Percentiles rank a stretch among this genome's conserved stretches.
Evolutionary conservation across 2,329 filamentous ascomycete species (phyloP).

Genomic region (Aureobasidium leucospermi): DNA sequence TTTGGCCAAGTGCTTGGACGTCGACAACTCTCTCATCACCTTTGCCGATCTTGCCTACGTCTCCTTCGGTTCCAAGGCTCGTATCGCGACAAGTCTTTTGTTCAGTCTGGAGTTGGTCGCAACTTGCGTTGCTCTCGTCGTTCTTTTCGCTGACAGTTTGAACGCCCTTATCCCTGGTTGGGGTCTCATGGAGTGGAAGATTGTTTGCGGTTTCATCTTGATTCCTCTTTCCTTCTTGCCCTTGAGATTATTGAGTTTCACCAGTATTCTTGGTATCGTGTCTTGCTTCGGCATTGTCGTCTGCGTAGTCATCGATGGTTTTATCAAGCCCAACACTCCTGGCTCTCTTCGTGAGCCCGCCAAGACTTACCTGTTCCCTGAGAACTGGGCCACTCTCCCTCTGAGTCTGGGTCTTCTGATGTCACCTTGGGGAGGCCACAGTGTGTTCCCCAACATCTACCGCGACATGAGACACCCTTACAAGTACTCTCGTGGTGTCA

Average conservation of each 20-base stretch:
- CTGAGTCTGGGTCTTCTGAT: slow-evolving; percentile 86
- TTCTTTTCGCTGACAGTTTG: slow-evolving; percentile 93
- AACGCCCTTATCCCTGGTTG: slow-evolving; percentile 67
- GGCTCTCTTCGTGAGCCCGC: slow-evolving; percentile 80
- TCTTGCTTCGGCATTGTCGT: slow-evolving; percentile 82
- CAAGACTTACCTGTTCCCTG: slow-evolving; percentile 71
- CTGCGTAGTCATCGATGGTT: slow-evolving; percentile 77
- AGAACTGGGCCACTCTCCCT: slow-evolving; percentile 79
- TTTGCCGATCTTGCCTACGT: slow-evolving; percentile 92
- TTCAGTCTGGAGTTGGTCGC: slow-evolving; percentile 84
- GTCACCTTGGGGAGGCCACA: slow-evolving; percentile 67
- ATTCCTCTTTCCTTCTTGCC: slow-evolving; percentile 80
- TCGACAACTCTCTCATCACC: slow-evolving; percentile 78
- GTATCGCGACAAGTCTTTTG: slow-evolving; percentile 72
- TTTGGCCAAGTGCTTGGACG: slow-evolving; percentile 79
- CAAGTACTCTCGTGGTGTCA: slow-evolving; percentile 69
- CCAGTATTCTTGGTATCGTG: slow-evolving; percentile 86
- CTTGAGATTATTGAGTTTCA: slow-evolving; percentile 76
- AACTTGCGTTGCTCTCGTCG: slow-evolving; percentile 80
- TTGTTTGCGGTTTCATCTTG: slow-evolving; percentile 70
- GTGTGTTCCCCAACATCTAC: slow-evolving; percentile 79
- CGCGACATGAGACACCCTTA: slow-evolving; percentile 73
- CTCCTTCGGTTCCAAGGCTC: slow-evolving; percentile 75
- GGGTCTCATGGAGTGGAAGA: slow-evolving; percentile 70
- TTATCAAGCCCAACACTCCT: slow-evolving; percentile 69